phyloP scores from a whole-genome alignment of 139 green algal genomes.

The Limnomonas spitsbergensis region DNA sequence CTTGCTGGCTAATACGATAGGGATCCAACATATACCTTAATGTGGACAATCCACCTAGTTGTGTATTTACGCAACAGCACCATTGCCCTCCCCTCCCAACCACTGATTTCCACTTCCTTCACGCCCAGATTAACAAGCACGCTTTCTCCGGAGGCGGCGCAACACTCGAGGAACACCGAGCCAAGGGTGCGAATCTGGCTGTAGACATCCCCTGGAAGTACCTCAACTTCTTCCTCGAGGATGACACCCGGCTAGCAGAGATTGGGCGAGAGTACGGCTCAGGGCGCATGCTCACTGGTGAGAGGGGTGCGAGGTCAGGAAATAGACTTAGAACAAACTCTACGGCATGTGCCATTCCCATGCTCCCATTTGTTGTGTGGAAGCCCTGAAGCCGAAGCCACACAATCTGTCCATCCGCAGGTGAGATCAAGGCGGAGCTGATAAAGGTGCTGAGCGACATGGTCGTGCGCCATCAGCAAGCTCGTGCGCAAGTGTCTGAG shows the following conservation, averaged over 20 bases:
- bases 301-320: not conserved
- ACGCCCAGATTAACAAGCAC: slow-evolving; percentile 88
- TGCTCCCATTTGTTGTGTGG: not conserved
- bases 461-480: slow-evolving; percentile 71
- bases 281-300: slow-evolving; percentile 17
- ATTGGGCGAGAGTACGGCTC: slow-evolving; percentile 82
- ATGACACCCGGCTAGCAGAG: slow-evolving; percentile 74
- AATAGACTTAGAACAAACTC: not conserved
- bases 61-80: too few relatives aligned
- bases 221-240: slow-evolving; percentile 97
- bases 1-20: too few relatives aligned
- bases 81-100: too few relatives aligned
- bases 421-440: slow-evolving; percentile 91
- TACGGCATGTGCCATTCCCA: not conserved
- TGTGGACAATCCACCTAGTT: too few relatives aligned
- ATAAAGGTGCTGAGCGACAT: slow-evolving; percentile 81
- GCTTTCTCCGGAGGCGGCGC: slow-evolving; percentile 88
- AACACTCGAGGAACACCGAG: slow-evolving; percentile 88
- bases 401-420: too few relatives aligned
- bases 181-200: slow-evolving; percentile 84
- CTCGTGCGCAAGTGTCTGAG: slow-evolving; percentile 77
- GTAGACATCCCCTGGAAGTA: slow-evolving; percentile 96
- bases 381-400: too few relatives aligned
- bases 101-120: too few relatives aligned
- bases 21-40: too few relatives aligned